Percentiles rank a stretch among this genome's conserved stretches.
Evolutionary conservation across 2,329 filamentous ascomycete species (phyloP).

Genomic region (Elsinoe ampelina): DNA sequence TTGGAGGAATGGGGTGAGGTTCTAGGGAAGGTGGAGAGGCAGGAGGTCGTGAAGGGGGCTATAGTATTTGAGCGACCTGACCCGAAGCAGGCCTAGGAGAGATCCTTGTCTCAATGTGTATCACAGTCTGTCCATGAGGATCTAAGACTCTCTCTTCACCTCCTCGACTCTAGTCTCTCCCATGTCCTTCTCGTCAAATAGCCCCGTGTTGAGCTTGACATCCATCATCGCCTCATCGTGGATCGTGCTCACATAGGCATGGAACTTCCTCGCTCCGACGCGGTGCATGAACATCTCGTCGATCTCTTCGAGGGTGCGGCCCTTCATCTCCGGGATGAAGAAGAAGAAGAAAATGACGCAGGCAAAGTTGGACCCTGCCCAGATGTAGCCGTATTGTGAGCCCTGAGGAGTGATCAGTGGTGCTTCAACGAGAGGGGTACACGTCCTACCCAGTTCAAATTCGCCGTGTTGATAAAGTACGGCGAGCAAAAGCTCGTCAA

Average conservation of each 20-base stretch:
- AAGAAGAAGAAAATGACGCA: slow-evolving; percentile 13
- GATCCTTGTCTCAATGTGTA: not conserved
- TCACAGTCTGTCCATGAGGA: not conserved
- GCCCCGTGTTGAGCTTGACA: not conserved
- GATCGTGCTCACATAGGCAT: slow-evolving; percentile 9
- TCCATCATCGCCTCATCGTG: slow-evolving; percentile 13
- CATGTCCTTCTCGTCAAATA: not conserved
- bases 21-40: slow-evolving; percentile 60
- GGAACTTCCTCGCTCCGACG: slow-evolving; percentile 12
- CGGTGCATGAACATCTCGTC: slow-evolving; percentile 15
- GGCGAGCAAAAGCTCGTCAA: slow-evolving; percentile 48
- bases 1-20: slow-evolving; percentile 65
- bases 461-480: slow-evolving; percentile 48
- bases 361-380: slow-evolving; percentile 24
- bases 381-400: slow-evolving; percentile 49
- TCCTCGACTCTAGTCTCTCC: not conserved
- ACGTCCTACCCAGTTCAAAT: slow-evolving; percentile 43
- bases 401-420: slow-evolving; percentile 14
- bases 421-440: not conserved
- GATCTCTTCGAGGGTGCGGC: slow-evolving; percentile 13
- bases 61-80: slow-evolving; percentile 32
- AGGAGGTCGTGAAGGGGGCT: slow-evolving; percentile 63
- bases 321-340: slow-evolving; percentile 13
- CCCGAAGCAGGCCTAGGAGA: too few species aligned
- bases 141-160: too few species aligned